A percentile compares a stretch with the other conserved stretches of the same genome.
phyloP scores from a whole-genome alignment of 345 rosid species.

The Melaleuca quinquenervia region DNA sequence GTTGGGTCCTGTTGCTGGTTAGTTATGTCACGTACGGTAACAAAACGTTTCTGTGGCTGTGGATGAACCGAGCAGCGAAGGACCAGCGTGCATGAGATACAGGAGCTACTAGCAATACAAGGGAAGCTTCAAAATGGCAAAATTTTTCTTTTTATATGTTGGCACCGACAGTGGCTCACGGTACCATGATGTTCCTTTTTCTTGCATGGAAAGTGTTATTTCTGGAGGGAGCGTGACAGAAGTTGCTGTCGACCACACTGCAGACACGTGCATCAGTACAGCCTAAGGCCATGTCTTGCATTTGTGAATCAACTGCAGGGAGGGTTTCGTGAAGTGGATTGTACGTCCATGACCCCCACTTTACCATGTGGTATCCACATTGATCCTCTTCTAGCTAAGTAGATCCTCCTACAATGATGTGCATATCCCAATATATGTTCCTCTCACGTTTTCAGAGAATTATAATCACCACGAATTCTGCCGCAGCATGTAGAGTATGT shows the following conservation, averaged over 20 bases:
- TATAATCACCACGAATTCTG: too few relatives aligned
- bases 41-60: background rate
- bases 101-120: background rate
- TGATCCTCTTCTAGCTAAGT: background rate
- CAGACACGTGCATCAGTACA: background rate
- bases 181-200: background rate
- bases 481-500: too few relatives aligned
- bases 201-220: background rate
- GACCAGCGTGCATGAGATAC: background rate
- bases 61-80: background rate
- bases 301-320: background rate
- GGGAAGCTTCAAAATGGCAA: background rate
- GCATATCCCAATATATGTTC: background rate
- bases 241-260: background rate
- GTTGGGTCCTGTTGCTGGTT: background rate
- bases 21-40: background rate
- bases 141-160: background rate
- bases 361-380: background rate
- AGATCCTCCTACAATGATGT: background rate
- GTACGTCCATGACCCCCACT: background rate
- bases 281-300: background rate
- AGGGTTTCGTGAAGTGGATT: background rate
- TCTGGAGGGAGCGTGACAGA: background rate
- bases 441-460: too few relatives aligned
- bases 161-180: background rate